A percentile compares a stretch with the other conserved stretches of the same genome.
Evolutionary conservation across 352 stramenopile species (phyloP).

Genomic region (Globisporangium polare): DNA sequence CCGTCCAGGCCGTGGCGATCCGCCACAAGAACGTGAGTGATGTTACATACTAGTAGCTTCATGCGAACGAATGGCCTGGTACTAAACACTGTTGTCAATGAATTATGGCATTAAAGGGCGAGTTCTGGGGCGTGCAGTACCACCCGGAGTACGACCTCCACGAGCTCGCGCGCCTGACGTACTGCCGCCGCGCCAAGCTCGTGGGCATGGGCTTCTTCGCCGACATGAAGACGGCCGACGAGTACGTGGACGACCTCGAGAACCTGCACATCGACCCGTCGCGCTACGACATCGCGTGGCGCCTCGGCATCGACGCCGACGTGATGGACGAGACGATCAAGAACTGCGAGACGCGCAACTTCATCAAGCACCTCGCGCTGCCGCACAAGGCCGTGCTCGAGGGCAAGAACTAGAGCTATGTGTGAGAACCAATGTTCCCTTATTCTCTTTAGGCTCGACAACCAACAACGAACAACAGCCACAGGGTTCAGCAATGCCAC

Average conservation of each 20-base stretch:
- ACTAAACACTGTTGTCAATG: conserved; percentile 2
- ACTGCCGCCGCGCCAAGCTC: conserved; percentile 66
- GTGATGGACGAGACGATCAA: conserved; percentile 79
- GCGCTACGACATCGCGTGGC: conserved; percentile 78
- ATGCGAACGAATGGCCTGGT: neutral
- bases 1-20: conserved; percentile 69
- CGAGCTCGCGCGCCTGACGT: conserved; percentile 69
- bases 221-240: conserved; percentile 60
- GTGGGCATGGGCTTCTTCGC: conserved; percentile 68
- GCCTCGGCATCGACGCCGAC: conserved; percentile 67
- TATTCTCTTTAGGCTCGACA: neutral
- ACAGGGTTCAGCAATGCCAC: neutral
- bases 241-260: conserved; percentile 75
- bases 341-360: conserved; percentile 80
- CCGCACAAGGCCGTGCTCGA: conserved; percentile 57
- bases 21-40: conserved; percentile 49
- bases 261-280: conserved; percentile 64
- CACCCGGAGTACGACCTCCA: conserved; percentile 83
- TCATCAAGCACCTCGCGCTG: conserved; percentile 80
- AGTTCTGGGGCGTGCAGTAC: conserved; percentile 86
- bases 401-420: conserved; percentile 13
- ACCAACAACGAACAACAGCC: neutral
- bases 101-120: conserved; percentile 32
- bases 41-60: neutral
- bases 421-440: neutral